Percentiles rank a stretch among this genome's conserved stretches.
Evolutionary conservation across 2,329 filamentous ascomycete species (phyloP).

Genomic region (Paraphoma chrysanthemicola): DNA sequence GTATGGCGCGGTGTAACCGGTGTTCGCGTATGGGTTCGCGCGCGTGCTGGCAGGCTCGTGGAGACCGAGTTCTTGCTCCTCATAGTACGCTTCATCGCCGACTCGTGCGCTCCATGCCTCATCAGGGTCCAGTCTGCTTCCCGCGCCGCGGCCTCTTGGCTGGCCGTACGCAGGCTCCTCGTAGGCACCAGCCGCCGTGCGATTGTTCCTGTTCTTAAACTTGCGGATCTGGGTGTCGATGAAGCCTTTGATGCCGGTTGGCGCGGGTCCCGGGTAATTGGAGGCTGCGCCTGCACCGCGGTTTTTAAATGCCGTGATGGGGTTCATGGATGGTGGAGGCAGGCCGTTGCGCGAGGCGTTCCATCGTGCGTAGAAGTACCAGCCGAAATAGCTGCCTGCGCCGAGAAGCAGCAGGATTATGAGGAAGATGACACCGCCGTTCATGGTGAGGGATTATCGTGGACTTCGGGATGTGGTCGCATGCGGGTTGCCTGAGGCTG

Average conservation of each 20-base stretch:
- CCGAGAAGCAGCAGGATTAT: slow-evolving; percentile 73
- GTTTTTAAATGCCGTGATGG: slow-evolving; percentile 72
- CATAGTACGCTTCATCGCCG: slow-evolving; percentile 77
- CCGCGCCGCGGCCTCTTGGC: slow-evolving; percentile 46
- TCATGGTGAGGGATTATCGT: slow-evolving; percentile 38
- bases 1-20: slow-evolving; percentile 35
- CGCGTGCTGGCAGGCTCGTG: slow-evolving; percentile 52
- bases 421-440: slow-evolving; percentile 65
- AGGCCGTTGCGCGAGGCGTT: slow-evolving; percentile 78
- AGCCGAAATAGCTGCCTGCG: slow-evolving; percentile 68
- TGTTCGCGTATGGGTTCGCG: slow-evolving; percentile 38
- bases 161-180: slow-evolving; percentile 64
- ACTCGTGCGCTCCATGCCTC: slow-evolving; percentile 87
- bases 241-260: slow-evolving; percentile 75
- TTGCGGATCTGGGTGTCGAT: slow-evolving; percentile 69
- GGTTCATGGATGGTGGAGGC: slow-evolving; percentile 74
- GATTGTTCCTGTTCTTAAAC: slow-evolving; percentile 71
- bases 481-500: slow-evolving; percentile 15
- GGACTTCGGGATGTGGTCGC: slow-evolving; percentile 5
- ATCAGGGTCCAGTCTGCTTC: slow-evolving; percentile 77
- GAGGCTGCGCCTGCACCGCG: slow-evolving; percentile 34
- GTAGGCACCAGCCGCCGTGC: slow-evolving; percentile 74
- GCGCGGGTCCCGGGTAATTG: slow-evolving; percentile 59
- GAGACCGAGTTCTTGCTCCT: slow-evolving; percentile 76
- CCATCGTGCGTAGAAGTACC: slow-evolving; percentile 74